These are phyloP conservation scores for Zygoascus tannicola DNA, from an alignment of 805 yeast species.

Conservation along the genomic window DNA sequence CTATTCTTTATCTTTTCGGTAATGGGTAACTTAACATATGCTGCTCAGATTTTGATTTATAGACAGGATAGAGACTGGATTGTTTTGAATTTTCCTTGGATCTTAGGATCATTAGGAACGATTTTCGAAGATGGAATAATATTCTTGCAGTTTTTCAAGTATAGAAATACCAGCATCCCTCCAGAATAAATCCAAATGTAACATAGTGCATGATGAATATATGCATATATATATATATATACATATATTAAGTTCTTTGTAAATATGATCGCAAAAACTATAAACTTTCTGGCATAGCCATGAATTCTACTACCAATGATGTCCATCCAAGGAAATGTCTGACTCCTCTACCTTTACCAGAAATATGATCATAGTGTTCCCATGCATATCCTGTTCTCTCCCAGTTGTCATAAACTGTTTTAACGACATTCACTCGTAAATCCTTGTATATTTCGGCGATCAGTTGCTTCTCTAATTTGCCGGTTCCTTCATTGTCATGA, in stretches of 20 bases:
- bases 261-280: background rate
- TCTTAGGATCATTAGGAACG: slow-evolving; percentile 71
- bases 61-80: slow-evolving; percentile 54
- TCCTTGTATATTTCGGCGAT: slow-evolving; percentile 45
- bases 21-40: slow-evolving; percentile 67
- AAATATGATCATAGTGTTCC: slow-evolving; percentile 78
- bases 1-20: slow-evolving; percentile 67
- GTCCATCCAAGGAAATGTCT: slow-evolving; percentile 95
- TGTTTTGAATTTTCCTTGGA: slow-evolving; percentile 60
- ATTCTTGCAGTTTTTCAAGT: slow-evolving; percentile 57
- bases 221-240: slow-evolving; percentile 1
- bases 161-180: slow-evolving; percentile 20
- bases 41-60: slow-evolving; percentile 60
- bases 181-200: background rate
- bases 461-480: slow-evolving; percentile 23
- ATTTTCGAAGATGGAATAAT: slow-evolving; percentile 60
- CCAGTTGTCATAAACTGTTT: slow-evolving; percentile 65
- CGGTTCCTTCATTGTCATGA: slow-evolving; percentile 5
- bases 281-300: slow-evolving; percentile 61
- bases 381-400: slow-evolving; percentile 68
- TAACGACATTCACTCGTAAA: slow-evolving; percentile 58
- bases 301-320: slow-evolving; percentile 64
- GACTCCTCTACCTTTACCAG: slow-evolving; percentile 73
- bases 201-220: background rate
- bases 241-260: background rate